A percentile compares a stretch with the other conserved stretches of the same genome.
These are phyloP conservation scores for Brassica rapa DNA, from an alignment of 345 rosid species.

Conservation along the genomic window DNA sequence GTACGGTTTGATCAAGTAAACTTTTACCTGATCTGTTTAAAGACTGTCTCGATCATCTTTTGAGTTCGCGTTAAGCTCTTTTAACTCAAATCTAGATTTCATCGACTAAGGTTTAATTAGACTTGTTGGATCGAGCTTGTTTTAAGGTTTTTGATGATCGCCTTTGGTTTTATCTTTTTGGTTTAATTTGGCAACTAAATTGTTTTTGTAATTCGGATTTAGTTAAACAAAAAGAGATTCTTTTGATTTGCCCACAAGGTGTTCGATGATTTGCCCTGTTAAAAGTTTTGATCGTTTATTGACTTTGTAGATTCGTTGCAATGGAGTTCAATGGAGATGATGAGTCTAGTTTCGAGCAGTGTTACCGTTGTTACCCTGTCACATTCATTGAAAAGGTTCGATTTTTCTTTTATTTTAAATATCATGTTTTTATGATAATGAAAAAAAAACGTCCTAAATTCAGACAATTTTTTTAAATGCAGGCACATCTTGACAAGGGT, in stretches of 20 bases:
- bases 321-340: conserved; percentile 31
- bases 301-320: conserved; percentile 36
- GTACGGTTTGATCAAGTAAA: conserved; percentile 15
- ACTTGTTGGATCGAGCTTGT: neutral
- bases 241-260: conserved; percentile 25
- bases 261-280: conserved; percentile 28
- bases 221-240: neutral
- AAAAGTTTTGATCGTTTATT: neutral
- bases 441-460: conserved; percentile 4
- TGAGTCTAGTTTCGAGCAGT: conserved; percentile 47
- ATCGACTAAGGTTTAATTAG: neutral
- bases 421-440: neutral
- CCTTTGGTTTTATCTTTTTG: conserved; percentile 4
- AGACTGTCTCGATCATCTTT: conserved; percentile 12
- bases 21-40: neutral
- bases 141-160: neutral
- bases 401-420: neutral
- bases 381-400: conserved; percentile 64
- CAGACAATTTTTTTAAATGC: conserved; percentile 25
- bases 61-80: neutral
- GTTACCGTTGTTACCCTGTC: conserved; percentile 66
- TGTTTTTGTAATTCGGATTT: too few relatives aligned
- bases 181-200: neutral
- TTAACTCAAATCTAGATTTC: conserved; percentile 2
- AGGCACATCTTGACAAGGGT: conserved; percentile 71